Evolutionary conservation across 129 eudicot genomes (phyloP).

Genomic region (Mikania micrantha): DNA sequence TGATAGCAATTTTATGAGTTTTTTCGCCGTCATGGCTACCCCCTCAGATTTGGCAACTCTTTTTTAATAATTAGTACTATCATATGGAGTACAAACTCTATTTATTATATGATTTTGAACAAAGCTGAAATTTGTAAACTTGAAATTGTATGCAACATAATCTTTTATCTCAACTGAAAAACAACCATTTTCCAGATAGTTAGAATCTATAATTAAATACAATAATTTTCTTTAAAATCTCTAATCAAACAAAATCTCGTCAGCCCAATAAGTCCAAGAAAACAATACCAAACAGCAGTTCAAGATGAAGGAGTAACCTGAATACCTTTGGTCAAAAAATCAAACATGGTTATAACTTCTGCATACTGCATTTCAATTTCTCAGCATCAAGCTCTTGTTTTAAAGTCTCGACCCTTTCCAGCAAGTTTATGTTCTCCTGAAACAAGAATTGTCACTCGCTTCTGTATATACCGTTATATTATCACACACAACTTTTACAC

Average conservation of each 20-base stretch:
- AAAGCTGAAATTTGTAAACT: background rate
- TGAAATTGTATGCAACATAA: background rate
- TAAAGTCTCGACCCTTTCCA: conserved; percentile 61
- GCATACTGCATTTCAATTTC: conserved; percentile 70
- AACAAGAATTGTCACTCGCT: background rate
- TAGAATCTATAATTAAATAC: background rate
- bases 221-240: background rate
- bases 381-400: conserved; percentile 83
- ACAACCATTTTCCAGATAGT: no score
- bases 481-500: background rate
- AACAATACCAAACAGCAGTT: background rate
- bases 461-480: background rate
- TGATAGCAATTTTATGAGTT: background rate
- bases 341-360: conserved; percentile 15
- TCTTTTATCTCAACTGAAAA: no score
- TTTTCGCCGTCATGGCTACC: no score
- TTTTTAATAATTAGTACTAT: no score
- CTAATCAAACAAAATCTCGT: background rate
- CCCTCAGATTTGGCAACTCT: no score
- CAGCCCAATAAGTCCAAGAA: background rate
- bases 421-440: conserved; percentile 83
- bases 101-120: no score
- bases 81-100: no score
- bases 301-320: background rate
- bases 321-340: background rate